phyloP scores from a whole-genome alignment of 345 rosid species.

The Aquilaria sinensis region DNA sequence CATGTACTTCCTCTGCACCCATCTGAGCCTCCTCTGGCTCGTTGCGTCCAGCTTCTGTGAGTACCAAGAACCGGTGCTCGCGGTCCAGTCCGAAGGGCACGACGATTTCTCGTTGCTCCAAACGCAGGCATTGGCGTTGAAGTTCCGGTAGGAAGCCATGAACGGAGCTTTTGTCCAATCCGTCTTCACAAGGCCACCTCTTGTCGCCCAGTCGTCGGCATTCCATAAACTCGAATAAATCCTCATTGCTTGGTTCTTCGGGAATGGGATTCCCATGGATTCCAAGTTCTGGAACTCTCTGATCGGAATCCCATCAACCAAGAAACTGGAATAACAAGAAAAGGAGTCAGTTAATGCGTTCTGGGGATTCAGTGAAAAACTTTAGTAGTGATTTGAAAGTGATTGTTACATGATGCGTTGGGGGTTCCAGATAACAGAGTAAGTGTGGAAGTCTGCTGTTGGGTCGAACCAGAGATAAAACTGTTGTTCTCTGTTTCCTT shows the following conservation, averaged over 20 bases:
- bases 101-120: conserved; percentile 18
- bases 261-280: conserved; percentile 25
- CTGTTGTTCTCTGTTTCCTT: conserved; percentile 49
- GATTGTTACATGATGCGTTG: conserved; percentile 30
- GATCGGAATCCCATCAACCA: conserved; percentile 29
- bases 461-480: conserved; percentile 54
- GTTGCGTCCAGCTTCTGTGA: too few relatives aligned
- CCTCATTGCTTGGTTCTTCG: conserved; percentile 30
- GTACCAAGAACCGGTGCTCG: conserved; percentile 8
- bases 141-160: conserved; percentile 32
- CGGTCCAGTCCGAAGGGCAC: conserved; percentile 12
- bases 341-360: neutral
- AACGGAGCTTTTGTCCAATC: conserved; percentile 37
- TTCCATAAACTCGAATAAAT: conserved; percentile 35
- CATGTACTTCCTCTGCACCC: conserved; percentile 15
- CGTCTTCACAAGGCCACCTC: conserved; percentile 33
- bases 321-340: conserved; percentile 17
- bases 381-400: neutral
- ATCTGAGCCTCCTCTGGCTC: too few relatives aligned
- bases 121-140: conserved; percentile 31
- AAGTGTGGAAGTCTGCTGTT: conserved; percentile 38
- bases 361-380: too few relatives aligned
- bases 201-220: conserved; percentile 35
- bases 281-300: conserved; percentile 34
- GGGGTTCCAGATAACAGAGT: conserved; percentile 48